Evolutionary conservation across 345 rosid genomes (phyloP).

Genomic region (Dipteronia dyeriana): DNA sequence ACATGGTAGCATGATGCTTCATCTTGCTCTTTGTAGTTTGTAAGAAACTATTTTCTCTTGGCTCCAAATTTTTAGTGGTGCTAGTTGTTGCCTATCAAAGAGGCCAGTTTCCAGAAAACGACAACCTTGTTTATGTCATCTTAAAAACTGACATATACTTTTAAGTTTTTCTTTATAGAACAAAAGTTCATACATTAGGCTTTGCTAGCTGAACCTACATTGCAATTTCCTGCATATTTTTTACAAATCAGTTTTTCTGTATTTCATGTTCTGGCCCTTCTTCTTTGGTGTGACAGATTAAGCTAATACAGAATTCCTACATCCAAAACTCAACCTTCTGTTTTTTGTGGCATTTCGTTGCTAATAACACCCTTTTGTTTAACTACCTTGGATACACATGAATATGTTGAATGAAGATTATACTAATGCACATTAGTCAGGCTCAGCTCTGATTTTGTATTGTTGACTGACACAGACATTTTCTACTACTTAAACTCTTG

Average conservation of each 20-base stretch:
- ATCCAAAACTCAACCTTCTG: not conserved
- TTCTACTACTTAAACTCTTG: not conserved
- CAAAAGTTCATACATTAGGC: not conserved
- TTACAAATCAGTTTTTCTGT: not conserved
- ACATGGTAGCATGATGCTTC: not conserved
- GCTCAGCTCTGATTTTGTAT: not conserved
- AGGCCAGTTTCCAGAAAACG: not conserved
- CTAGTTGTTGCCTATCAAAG: not conserved
- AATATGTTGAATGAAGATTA: constrained; percentile 1
- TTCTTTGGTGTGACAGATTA: not conserved
- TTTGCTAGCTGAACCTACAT: not conserved
- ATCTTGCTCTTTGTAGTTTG: not conserved
- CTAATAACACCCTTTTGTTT: not conserved
- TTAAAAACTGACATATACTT: not conserved
- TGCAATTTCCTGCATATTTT: not conserved
- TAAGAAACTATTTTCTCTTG: not conserved
- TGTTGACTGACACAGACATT: not conserved
- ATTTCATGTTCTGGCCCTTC: not conserved
- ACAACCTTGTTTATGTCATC: not conserved
- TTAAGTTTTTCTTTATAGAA: not conserved
- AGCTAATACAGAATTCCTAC: not conserved
- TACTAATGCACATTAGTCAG: not conserved
- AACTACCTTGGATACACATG: not conserved
- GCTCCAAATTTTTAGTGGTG: not conserved
- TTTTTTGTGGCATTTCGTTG: not conserved